Base-by-base conservation (phyloP, 2,329 filamentous ascomycete genomes). In the Talaromyces sp. region DNA sequence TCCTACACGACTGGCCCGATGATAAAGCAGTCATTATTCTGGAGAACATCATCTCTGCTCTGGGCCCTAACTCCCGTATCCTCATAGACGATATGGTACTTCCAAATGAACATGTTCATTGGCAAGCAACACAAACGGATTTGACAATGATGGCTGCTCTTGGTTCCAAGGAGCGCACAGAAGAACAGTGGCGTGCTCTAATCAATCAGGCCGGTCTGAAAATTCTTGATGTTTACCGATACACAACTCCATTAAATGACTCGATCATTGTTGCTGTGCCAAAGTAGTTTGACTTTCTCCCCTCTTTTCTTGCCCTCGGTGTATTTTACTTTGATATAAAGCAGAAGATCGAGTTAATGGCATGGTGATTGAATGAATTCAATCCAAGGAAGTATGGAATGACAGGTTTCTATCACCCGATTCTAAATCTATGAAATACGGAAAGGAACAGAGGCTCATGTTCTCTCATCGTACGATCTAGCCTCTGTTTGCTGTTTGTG, bases 31-130 rank as follows among this genome's bases (percentile, higher is more conserved):
- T 66, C 3, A n/a, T 60, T 39, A 70, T 71, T 27, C 60, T 73
- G 7, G 69, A 70, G 9, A 69, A 75, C 14, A 67, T 77, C 2
- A 68, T 68, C 0, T 58, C 70, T 0, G 80, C 78, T 2, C 72
- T 81, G 68, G 70, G 66, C 1, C 63, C 68, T 0, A 72, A 77
- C 5, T 80, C 79, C 0, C 63, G 70, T 7, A 74, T 83, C 31
- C 66, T 83, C 11, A 79, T 83, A 60, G 76, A 81, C 60, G 81
- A 83, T 24, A 74, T 79, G 52, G 77, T 81, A 1, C 56, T 82
- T 0, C 77, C 79, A 2, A 67, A 78, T 39, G 62, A 45, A 3
- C 73, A 72, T 3, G 75, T 71, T 1, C 69, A 74, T 24, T 76
- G 70, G 69, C 67, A 75, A 47, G 71, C 75, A 1, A 68, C 75